Conservation (phyloP, 768 basidiomycete genomes). For the Strobilomyces confusus region DNA sequence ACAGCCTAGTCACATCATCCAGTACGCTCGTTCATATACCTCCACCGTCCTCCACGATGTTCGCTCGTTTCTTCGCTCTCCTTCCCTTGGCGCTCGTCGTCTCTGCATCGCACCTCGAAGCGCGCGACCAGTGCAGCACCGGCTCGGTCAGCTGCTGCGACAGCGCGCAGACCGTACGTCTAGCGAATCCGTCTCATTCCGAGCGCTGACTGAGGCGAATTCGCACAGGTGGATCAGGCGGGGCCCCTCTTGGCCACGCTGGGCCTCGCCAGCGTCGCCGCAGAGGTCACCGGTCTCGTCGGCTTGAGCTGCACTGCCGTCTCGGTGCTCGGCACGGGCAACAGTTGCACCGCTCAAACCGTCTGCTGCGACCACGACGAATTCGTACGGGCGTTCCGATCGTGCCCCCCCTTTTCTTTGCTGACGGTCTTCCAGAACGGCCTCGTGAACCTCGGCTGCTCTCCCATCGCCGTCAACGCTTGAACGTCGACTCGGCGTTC, state of each 20-base stretch:
- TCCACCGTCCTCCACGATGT: not conserved
- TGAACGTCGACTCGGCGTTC: not conserved
- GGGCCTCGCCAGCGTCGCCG: not conserved
- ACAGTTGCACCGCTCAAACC: not conserved
- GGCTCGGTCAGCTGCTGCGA: slow-evolving; percentile 12
- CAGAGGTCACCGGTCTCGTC: not conserved
- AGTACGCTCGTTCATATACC: not conserved
- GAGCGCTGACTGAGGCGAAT: not conserved
- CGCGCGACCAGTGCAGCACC: slow-evolving; percentile 11
- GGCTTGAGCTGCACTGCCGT: slow-evolving; percentile 9
- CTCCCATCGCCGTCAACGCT: not conserved
- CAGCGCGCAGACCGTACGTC: slow-evolving; percentile 1
- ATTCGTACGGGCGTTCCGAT: not conserved
- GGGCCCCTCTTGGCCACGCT: not conserved
- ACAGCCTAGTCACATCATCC: not conserved
- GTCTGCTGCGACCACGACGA: slow-evolving; percentile 12
- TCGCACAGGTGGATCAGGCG: not conserved
- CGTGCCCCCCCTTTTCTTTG: not conserved
- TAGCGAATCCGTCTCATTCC: not conserved
- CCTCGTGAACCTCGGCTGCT: slow-evolving; percentile 6
- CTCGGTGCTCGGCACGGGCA: slow-evolving; percentile 4
- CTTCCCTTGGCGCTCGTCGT: slow-evolving; percentile 13
- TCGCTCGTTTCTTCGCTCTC: slow-evolving; percentile 17
- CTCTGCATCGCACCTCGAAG: slow-evolving; percentile 8
- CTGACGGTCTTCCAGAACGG: not conserved